Percentiles rank a stretch among this genome's conserved stretches.
These are phyloP conservation scores for Martiniozyma asiatica DNA, from an alignment of 1,139 yeast species.

Conservation along the genomic window DNA sequence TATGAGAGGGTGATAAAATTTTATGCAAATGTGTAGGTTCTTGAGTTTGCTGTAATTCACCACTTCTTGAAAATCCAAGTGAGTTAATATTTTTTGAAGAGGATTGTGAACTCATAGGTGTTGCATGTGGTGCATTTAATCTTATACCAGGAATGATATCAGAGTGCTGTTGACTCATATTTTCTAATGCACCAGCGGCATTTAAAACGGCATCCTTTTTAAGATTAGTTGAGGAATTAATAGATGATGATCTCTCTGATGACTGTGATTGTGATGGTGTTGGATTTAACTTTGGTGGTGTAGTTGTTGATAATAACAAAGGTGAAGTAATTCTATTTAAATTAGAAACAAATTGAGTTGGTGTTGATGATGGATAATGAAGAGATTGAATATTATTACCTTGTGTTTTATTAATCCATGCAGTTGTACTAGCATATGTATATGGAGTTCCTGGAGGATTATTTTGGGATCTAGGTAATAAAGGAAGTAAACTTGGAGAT, in stretches of 20 bases:
- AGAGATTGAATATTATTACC: constrained; percentile 33
- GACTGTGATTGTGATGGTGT: constrained; percentile 20
- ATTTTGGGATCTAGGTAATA: constrained; percentile 20
- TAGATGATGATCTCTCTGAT: constrained; percentile 21
- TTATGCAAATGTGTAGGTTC: constrained; percentile 12
- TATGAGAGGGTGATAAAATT: constrained; percentile 12
- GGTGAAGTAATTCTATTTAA: constrained; percentile 56
- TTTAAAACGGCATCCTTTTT: constrained; percentile 21
- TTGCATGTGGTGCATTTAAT: constrained; percentile 14
- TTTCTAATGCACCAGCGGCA: constrained; percentile 55
- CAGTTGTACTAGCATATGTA: constrained; percentile 16
- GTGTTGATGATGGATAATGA: constrained; percentile 58
- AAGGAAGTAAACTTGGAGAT: constrained; percentile 22
- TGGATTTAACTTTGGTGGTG: constrained; percentile 26
- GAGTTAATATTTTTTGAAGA: no score
- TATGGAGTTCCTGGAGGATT: constrained; percentile 22
- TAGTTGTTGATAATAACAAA: constrained; percentile 29
- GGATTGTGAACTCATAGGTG: no score
- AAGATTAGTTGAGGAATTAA: constrained; percentile 9
- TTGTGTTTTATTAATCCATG: constrained; percentile 19
- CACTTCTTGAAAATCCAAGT: no score
- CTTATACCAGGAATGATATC: constrained; percentile 23
- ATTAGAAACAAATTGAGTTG: constrained; percentile 60
- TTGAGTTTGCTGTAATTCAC: no score
- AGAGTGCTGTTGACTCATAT: constrained; percentile 22